These are phyloP conservation scores for Sporothrix protearum DNA, from an alignment of 2,329 filamentous ascomycete genomes.

Conservation along the genomic window DNA sequence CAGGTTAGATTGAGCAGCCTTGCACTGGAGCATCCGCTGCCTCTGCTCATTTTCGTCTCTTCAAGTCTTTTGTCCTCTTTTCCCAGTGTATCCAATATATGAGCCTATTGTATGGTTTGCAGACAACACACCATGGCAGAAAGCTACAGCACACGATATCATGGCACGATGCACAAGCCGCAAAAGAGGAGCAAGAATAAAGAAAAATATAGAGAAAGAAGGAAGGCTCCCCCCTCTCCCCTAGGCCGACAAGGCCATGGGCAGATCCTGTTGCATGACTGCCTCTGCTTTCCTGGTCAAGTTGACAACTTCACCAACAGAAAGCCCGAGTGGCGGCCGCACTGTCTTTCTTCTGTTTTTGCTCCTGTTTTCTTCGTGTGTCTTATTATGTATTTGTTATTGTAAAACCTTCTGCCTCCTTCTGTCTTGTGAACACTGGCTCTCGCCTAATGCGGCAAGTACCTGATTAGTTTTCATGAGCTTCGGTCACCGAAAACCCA, in stretches of 20 bases:
- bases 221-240: too few relatives aligned
- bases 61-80: too few relatives aligned
- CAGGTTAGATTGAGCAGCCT: not conserved
- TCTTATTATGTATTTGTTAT: not conserved
- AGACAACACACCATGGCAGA: not conserved
- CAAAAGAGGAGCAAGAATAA: not conserved
- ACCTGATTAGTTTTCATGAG: conserved; percentile 38
- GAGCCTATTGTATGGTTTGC: too few relatives aligned
- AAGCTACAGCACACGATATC: not conserved
- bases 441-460: conserved; percentile 37
- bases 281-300: conserved; percentile 17
- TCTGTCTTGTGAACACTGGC: conserved; percentile 8
- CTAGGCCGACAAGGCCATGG: not conserved
- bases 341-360: not conserved
- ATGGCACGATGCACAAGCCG: not conserved
- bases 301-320: not conserved
- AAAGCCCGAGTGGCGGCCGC: conserved; percentile 20
- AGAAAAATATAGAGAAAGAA: too few relatives aligned
- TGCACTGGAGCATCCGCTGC: too few relatives aligned
- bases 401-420: not conserved
- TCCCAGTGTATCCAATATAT: too few relatives aligned
- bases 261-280: not conserved
- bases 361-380: not conserved
- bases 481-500: conserved; percentile 46
- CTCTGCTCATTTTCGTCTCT: not conserved